Conservation (phyloP, 2,329 filamentous ascomycete species). For the Neoarthrinium moseri region DNA sequence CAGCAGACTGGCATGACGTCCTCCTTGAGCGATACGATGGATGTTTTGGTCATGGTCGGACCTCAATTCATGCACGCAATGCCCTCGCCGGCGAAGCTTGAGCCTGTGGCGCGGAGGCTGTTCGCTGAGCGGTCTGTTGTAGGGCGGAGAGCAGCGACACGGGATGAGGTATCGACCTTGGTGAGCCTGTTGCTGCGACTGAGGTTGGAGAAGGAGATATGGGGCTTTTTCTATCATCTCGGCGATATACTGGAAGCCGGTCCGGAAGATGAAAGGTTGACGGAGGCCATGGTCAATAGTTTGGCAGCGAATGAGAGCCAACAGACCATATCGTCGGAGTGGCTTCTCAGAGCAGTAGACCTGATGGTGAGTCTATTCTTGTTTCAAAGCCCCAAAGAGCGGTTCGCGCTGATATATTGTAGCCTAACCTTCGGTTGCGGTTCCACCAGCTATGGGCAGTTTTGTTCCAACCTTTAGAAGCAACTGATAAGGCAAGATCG, state of each 20-base stretch:
- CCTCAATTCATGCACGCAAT: neutral
- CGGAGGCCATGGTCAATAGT: neutral
- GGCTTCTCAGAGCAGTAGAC: neutral
- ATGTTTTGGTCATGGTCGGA: neutral
- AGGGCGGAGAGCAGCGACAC: neutral
- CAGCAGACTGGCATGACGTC: neutral
- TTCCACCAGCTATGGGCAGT: slow-evolving; percentile 3
- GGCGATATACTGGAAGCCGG: neutral
- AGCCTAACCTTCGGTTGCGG: neutral
- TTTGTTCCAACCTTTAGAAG: neutral
- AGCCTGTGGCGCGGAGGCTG: neutral
- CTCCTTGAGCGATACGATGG: neutral
- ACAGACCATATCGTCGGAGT: neutral
- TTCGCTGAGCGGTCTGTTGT: neutral
- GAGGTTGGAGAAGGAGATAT: neutral
- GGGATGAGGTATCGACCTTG: neutral
- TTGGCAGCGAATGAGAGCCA: neutral
- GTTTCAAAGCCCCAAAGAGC: neutral
- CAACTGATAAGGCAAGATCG: neutral
- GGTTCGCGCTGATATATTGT: neutral
- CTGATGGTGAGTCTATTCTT: neutral
- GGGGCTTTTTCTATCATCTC: neutral
- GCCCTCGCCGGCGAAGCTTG: neutral
- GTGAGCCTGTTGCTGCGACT: neutral
- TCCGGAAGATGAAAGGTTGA: neutral